These are phyloP conservation scores for Geotrichum aggregatum DNA, from an alignment of 1,139 yeast genomes.

Conservation along the genomic window DNA sequence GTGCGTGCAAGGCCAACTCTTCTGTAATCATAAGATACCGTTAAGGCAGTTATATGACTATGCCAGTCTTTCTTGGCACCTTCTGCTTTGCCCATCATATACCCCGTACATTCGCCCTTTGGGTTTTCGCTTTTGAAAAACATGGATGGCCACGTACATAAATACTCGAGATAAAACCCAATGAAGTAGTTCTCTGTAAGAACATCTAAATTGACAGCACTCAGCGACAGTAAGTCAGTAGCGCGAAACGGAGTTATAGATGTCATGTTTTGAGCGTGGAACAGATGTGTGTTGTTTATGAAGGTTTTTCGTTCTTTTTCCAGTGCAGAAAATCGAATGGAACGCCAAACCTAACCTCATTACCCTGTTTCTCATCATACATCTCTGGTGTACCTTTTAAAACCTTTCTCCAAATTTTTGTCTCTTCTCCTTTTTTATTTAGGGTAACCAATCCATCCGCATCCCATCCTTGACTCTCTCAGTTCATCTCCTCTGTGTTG, in stretches of 20 bases:
- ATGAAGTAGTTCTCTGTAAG: conserved; percentile 86
- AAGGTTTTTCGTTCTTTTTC: neutral
- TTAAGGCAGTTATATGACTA: conserved; percentile 93
- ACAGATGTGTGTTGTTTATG: neutral
- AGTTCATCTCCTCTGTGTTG: neutral
- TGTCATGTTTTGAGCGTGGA: conserved; percentile 49
- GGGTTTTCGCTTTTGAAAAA: conserved; percentile 68
- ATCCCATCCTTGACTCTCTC: neutral
- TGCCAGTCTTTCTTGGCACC: conserved; percentile 87
- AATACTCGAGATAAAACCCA: conserved; percentile 77
- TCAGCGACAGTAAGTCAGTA: conserved; percentile 69
- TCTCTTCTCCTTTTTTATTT: conserved; percentile 1
- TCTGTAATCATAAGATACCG: conserved; percentile 77
- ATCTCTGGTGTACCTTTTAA: neutral
- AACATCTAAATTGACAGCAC: conserved; percentile 77
- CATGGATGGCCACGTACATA: conserved; percentile 81
- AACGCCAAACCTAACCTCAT: neutral
- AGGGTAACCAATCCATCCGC: neutral
- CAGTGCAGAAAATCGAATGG: neutral
- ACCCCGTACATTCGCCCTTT: conserved; percentile 34
- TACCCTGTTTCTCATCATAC: neutral
- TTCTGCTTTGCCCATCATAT: conserved; percentile 93
- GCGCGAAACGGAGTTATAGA: conserved; percentile 81
- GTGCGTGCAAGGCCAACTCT: conserved; percentile 75
- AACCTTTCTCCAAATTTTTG: neutral